phyloP scores from a whole-genome alignment of 768 basidiomycete species.

The Lentinus tigrinus region DNA sequence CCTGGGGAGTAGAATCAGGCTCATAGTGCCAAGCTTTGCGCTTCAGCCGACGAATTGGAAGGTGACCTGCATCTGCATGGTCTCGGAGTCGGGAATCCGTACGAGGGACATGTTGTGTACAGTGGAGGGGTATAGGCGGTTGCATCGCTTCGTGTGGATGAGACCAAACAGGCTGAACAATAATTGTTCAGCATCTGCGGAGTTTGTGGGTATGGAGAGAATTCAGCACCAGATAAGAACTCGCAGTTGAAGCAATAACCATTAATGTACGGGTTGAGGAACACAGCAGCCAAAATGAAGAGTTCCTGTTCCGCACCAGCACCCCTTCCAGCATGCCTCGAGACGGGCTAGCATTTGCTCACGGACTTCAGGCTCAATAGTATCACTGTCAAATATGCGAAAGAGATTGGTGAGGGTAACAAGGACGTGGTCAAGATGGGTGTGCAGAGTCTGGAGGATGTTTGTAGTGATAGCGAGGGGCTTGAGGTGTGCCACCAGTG shows the following conservation, averaged over 20 bases:
- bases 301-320: constrained; percentile 33
- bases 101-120: background rate
- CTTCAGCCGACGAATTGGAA: too few species aligned
- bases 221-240: background rate
- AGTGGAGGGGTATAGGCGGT: background rate
- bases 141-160: background rate
- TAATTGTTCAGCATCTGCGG: background rate
- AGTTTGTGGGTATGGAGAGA: background rate
- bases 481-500: background rate
- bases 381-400: constrained; percentile 20
- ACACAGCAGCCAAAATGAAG: constrained; percentile 33
- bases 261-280: constrained; percentile 32
- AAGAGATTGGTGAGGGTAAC: constrained; percentile 18
- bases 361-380: constrained; percentile 9
- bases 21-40: too few species aligned
- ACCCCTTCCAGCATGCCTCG: constrained; percentile 31
- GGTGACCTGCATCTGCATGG: too few species aligned
- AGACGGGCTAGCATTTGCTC: constrained; percentile 28
- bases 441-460: constrained; percentile 9
- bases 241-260: background rate
- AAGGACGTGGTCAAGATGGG: constrained; percentile 17
- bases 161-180: background rate
- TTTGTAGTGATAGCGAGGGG: constrained; percentile 21
- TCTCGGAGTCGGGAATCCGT: background rate
- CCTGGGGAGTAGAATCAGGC: too few species aligned